Percentiles rank a stretch among this genome's conserved stretches.
These are phyloP conservation scores for Iris pallida DNA, from an alignment of 116 monocot species.

Conservation along the genomic window DNA sequence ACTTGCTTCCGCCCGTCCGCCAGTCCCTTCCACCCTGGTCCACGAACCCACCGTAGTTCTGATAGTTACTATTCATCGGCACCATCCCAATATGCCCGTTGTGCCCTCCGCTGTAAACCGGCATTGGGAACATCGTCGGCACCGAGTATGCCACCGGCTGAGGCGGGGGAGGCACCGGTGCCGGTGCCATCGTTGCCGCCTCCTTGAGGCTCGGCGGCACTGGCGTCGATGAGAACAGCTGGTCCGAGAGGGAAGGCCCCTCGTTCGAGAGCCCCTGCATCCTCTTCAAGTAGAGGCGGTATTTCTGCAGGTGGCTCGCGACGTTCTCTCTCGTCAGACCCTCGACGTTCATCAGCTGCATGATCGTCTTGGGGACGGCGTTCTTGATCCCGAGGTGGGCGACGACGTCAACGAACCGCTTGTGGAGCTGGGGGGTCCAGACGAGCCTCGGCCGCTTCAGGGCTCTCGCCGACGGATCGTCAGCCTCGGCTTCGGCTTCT, in stretches of 20 bases:
- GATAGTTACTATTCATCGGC: not conserved
- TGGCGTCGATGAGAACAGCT: slow-evolving; percentile 15
- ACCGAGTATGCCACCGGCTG: slow-evolving; percentile 8
- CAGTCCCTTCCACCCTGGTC: slow-evolving; percentile 11
- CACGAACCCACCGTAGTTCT: slow-evolving; percentile 1
- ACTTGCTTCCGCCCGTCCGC: slow-evolving; percentile 3
- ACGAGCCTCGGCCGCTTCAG: slow-evolving; percentile 42
- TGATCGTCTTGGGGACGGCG: slow-evolving; percentile 56
- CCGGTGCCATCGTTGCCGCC: not conserved
- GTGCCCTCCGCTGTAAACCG: not conserved
- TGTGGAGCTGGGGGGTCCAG: slow-evolving; percentile 60
- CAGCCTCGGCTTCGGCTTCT: slow-evolving; percentile 6
- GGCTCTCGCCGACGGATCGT: slow-evolving; percentile 15
- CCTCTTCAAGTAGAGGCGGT: slow-evolving; percentile 44
- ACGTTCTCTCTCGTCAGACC: slow-evolving; percentile 53
- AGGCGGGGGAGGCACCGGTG: no score
- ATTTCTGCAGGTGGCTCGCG: slow-evolving; percentile 58
- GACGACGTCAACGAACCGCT: slow-evolving; percentile 54
- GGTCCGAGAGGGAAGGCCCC: slow-evolving; percentile 9
- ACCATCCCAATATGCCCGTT: slow-evolving; percentile 1
- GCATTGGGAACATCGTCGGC: slow-evolving; percentile 10
- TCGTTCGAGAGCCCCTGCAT: slow-evolving; percentile 55
- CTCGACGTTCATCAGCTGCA: slow-evolving; percentile 67
- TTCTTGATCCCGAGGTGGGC: slow-evolving; percentile 48
- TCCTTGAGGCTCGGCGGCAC: slow-evolving; percentile 11